phyloP scores from a whole-genome alignment of 805 yeast species.

The Pichia scutulata region DNA sequence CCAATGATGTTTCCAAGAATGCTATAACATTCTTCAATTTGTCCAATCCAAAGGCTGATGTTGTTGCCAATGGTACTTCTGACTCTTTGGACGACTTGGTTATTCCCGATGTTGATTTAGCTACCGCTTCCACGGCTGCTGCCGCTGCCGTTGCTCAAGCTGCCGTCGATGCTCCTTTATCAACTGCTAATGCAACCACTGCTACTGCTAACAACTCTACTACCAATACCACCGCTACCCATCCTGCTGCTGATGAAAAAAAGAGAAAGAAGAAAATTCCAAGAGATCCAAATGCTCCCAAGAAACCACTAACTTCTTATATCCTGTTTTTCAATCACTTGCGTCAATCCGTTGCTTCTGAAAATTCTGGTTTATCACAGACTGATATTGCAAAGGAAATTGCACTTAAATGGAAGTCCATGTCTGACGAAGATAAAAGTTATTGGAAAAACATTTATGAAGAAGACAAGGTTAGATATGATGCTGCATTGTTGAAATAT shows the following conservation, averaged over 20 bases:
- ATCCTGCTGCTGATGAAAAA: neutral
- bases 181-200: neutral
- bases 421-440: constrained; percentile 62
- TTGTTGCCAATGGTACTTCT: neutral
- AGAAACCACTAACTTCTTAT: constrained; percentile 85
- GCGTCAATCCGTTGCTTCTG: constrained; percentile 63
- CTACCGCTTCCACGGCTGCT: neutral
- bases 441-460: constrained; percentile 61
- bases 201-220: neutral
- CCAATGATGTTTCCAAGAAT: constrained; percentile 75
- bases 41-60: constrained; percentile 33
- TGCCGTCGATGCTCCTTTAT: neutral
- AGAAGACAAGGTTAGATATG: constrained; percentile 33
- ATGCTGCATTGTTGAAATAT: constrained; percentile 26
- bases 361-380: constrained; percentile 64
- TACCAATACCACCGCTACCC: neutral
- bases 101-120: neutral
- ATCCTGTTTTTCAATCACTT: constrained; percentile 70
- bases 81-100: neutral
- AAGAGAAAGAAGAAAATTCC: neutral
- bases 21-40: constrained; percentile 68
- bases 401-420: constrained; percentile 69
- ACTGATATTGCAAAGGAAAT: constrained; percentile 74
- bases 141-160: constrained; percentile 6
- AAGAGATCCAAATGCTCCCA: constrained; percentile 90